Evolutionary conservation across 176 grass and related monocot genomes (phyloP).

Genomic region (Eleusine indica): DNA sequence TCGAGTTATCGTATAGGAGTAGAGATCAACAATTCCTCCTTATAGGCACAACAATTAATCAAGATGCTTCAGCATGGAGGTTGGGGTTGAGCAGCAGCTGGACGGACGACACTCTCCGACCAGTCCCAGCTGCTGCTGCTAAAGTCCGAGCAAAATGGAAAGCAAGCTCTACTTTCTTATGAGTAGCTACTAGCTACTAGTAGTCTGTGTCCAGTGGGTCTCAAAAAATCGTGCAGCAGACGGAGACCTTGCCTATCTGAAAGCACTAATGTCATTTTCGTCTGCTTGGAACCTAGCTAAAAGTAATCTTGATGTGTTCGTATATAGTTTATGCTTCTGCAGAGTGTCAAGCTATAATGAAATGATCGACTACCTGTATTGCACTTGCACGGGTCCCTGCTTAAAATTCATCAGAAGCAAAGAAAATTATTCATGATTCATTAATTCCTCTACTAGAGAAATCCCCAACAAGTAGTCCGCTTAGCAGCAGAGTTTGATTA

Average conservation of each 20-base stretch:
- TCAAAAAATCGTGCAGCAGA: conserved; percentile 43
- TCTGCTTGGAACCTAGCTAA: conserved; percentile 38
- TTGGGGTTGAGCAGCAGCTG: neutral
- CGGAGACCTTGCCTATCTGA: conserved; percentile 50
- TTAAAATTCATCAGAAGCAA: neutral
- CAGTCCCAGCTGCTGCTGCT: conserved; percentile 19
- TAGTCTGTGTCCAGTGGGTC: conserved; percentile 19
- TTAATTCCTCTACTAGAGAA: neutral
- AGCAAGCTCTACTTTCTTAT: conserved; percentile 30
- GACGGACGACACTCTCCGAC: neutral
- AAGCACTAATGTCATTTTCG: conserved; percentile 47
- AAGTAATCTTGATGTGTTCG: neutral
- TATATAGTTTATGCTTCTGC: neutral
- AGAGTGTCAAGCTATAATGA: neutral
- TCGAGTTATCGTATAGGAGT: neutral
- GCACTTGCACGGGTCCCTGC: neutral
- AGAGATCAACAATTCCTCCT: neutral
- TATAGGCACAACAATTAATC: neutral
- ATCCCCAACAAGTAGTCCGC: neutral
- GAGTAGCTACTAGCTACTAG: neutral
- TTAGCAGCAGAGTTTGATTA: neutral
- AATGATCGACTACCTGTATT: neutral
- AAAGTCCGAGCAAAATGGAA: conserved; percentile 16
- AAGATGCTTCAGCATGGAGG: conserved; percentile 32
- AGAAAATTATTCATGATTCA: neutral